Conservation (phyloP, 768 basidiomycete genomes). For the Tulasnella sp. region DNA sequence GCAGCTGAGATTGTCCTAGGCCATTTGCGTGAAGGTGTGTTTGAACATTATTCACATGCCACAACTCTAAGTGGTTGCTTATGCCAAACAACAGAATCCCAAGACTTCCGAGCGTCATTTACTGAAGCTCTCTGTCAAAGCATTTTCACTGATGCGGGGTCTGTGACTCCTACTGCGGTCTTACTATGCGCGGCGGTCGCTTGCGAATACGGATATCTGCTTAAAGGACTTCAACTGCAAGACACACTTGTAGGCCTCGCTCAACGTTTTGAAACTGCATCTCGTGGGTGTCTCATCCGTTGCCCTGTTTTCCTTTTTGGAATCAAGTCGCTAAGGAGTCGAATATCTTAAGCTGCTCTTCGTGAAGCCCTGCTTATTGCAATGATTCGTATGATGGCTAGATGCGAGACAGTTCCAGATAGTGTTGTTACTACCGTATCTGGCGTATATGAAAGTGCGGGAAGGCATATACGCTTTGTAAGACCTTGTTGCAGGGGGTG, state of each 20-base stretch:
- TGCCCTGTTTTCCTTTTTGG: slow-evolving; percentile 15
- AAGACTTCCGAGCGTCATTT: neutral
- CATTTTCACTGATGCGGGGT: neutral
- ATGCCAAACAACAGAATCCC: neutral
- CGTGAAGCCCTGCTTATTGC: slow-evolving; percentile 63
- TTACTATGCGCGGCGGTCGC: slow-evolving; percentile 58
- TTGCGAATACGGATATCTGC: slow-evolving; percentile 44
- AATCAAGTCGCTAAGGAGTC: neutral
- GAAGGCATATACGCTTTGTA: slow-evolving; percentile 51
- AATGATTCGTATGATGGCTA: slow-evolving; percentile 55
- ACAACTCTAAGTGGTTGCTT: neutral
- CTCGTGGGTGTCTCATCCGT: slow-evolving; percentile 31
- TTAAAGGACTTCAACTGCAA: slow-evolving; percentile 38
- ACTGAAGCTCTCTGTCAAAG: neutral
- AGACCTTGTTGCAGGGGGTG: slow-evolving; percentile 15
- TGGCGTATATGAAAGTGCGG: slow-evolving; percentile 33
- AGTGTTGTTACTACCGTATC: slow-evolving; percentile 35
- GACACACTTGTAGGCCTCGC: slow-evolving; percentile 40
- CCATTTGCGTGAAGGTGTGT: slow-evolving; percentile 10
- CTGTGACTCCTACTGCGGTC: slow-evolving; percentile 42
- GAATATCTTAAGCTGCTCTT: slow-evolving; percentile 41
- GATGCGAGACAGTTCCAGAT: slow-evolving; percentile 44
- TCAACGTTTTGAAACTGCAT: slow-evolving; percentile 30
- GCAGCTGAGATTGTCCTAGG: slow-evolving; percentile 11
- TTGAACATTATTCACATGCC: neutral